Evolutionary conservation across 1,284 basidiomycete genomes (phyloP), one percentile per base, ranked within the genome.

Genomic region (Cryptococcus floricola): DNA sequence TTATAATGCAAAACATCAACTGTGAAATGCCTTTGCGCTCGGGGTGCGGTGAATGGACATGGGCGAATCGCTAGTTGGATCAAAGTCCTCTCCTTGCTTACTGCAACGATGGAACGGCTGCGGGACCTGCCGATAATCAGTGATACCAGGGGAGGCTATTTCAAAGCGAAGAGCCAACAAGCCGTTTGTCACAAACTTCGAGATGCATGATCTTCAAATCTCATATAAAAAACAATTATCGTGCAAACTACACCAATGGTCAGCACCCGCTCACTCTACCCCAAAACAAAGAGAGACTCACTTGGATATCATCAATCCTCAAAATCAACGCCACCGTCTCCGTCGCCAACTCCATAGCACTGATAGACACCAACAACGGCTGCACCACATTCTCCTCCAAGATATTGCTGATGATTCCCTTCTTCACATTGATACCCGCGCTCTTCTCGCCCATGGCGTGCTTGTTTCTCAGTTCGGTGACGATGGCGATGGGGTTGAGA

Each of bases 341-440:
- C 13, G 95, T 96, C 41, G 96, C 82, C 52, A 98, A 82, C 79
- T 98, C 94, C 60, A 98, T 82, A 5, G 96, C 96, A 67, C 91
- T 95, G 38, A 94, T 98, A 39, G 90, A 89, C 27, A 99, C 96
- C 47, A 99, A 80, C 58, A 99, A 80, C 18, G 96, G 96, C 76
- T 99, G 96, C 18, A 98, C 87, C 23, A 98, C 96, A 64, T 96
- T 92, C 76, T 99, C 96, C 74, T 97, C 94, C 48, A 95, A 74
- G 63, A 98, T 97, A 78, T 98, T 95, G 44, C 91, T 95, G 68
- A 98, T 93, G 68, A 94, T 81, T 19, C 95, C 94, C 82, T 92
- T 96, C 71, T 94, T 86, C 57, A 98, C 94, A 73, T 98, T 99
- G 79, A 99, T 98, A 46, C 96, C 96, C 19, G 96, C 95, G 65